Evolutionary conservation across 2,329 filamentous ascomycete genomes (phyloP).

Genomic region (Beauveria varroae): DNA sequence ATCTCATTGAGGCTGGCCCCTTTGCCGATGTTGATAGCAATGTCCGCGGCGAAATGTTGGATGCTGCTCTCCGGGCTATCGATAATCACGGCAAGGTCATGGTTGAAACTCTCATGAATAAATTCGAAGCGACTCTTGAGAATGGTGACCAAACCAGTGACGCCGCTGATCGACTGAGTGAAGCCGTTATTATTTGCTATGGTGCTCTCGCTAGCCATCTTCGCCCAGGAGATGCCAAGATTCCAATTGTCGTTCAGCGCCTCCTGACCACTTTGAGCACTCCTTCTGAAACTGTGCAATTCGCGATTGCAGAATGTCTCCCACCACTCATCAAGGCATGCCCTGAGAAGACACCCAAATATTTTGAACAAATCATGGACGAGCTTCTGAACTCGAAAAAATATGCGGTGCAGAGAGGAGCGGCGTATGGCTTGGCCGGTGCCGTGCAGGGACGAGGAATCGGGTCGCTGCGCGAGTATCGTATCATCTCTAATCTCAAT

Average conservation of each 20-base stretch:
- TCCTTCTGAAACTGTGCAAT: slow-evolving; percentile 93
- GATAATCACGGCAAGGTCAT: slow-evolving; percentile 71
- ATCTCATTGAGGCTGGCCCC: slow-evolving; percentile 78
- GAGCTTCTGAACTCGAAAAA: slow-evolving; percentile 80
- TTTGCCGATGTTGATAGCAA: slow-evolving; percentile 72
- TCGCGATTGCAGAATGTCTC: slow-evolving; percentile 88
- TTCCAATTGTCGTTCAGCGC: slow-evolving; percentile 81
- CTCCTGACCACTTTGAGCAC: slow-evolving; percentile 83
- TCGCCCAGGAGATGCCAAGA: slow-evolving; percentile 72
- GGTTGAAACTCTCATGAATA: slow-evolving; percentile 84
- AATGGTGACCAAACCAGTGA: slow-evolving; percentile 75
- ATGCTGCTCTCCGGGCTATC: slow-evolving; percentile 77
- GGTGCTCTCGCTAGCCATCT: slow-evolving; percentile 88
- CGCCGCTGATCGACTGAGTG: slow-evolving; percentile 82
- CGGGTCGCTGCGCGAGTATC: slow-evolving; percentile 70
- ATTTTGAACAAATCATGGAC: slow-evolving; percentile 73
- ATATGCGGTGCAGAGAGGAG: slow-evolving; percentile 86
- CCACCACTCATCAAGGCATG: slow-evolving; percentile 84
- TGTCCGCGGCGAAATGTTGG: slow-evolving; percentile 85
- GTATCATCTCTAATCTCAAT: slow-evolving; percentile 74
- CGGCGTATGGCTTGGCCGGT: slow-evolving; percentile 89
- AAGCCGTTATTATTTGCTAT: slow-evolving; percentile 96
- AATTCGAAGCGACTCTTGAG: slow-evolving; percentile 84
- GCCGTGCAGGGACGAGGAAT: slow-evolving; percentile 86
- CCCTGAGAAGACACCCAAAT: slow-evolving; percentile 67